Evolutionary conservation across 2,329 filamentous ascomycete species (phyloP), one percentile per base, ranked within the genome.

Genomic region (Fusarium cyanostomum): DNA sequence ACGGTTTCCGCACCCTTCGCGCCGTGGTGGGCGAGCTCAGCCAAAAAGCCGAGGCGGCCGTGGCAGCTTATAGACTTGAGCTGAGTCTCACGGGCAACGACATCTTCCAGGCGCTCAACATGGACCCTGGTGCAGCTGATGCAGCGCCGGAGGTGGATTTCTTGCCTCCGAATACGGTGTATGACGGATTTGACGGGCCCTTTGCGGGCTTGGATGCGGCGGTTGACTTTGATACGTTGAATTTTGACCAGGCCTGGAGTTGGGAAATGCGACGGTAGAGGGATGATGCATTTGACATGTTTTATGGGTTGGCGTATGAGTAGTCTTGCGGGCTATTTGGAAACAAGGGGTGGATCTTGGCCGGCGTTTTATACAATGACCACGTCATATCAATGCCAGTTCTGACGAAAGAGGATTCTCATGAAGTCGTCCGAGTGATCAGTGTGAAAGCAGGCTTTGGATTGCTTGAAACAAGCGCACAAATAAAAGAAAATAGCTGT

Each of bases 21-120:
- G 30, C 33, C 1, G 56, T 71, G 0, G 42, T 71, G 1, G 60
- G 57, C 1, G 68, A 71, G 16, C 50, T 71, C 5, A 68, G 58
- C 12, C 46, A 65, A n/a, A 62, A 62, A 11, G 68, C 68, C 1
- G 59, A 60, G 3, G 39, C 39, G 3, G 66, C 68, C 2, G 54
- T 71, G 4, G 54, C 52, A 7, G 42, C 21, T 1, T 44, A 70
- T 7, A 34, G 53, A 27, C 33, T 41, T 1, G 52, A 55, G 15
- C 30, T 65, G 1, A 35, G 37, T 7, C 15, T 34, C 2, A 4
- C 16, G 8, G 49, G 42, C 1, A 58, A 37, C 1, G 59, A 64
- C 2, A 34, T 58, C 2, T 59, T 64, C 21, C 62, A 52, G 3
- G 7, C 21, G 1, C 30, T 70, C 13, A 37, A 53, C 10, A 28